Evolutionary conservation across 2,329 filamentous ascomycete genomes (phyloP).

Genomic region (Monilinia aucupariae): DNA sequence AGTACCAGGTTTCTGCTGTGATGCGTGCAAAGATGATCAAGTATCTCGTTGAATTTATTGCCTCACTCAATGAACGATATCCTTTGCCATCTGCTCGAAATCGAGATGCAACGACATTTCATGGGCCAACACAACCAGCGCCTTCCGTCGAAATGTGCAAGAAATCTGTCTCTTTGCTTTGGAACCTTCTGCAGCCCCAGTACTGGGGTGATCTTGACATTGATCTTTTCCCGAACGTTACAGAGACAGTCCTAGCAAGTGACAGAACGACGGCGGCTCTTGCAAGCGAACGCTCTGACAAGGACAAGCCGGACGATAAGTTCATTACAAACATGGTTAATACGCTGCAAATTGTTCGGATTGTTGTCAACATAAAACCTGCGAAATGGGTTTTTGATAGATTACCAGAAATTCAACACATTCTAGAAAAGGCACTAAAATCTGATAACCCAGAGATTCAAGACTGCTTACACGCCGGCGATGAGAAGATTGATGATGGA

Average conservation of each 20-base stretch:
- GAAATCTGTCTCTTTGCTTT: conserved; percentile 74
- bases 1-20: conserved; percentile 62
- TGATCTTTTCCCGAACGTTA: conserved; percentile 85
- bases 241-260: conserved; percentile 75
- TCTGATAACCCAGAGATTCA: conserved; percentile 90
- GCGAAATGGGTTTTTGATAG: conserved; percentile 87
- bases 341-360: conserved; percentile 83
- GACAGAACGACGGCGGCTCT: conserved; percentile 66
- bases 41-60: conserved; percentile 93
- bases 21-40: conserved; percentile 80
- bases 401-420: conserved; percentile 72
- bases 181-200: conserved; percentile 76
- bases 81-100: conserved; percentile 66
- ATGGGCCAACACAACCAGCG: conserved; percentile 45
- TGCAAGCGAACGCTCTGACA: conserved; percentile 53
- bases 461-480: conserved; percentile 75
- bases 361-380: conserved; percentile 80
- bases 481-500: conserved; percentile 63
- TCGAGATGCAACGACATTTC: conserved; percentile 45
- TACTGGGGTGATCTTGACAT: conserved; percentile 92
- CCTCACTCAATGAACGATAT: conserved; percentile 80
- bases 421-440: conserved; percentile 82
- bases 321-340: conserved; percentile 88
- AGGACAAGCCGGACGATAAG: conserved; percentile 74
- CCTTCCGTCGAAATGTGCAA: conserved; percentile 73